Evolutionary conservation across 805 yeast genomes (phyloP), one percentile per base, ranked within the genome.

Genomic region (Nakazawaea ishiwadae): DNA sequence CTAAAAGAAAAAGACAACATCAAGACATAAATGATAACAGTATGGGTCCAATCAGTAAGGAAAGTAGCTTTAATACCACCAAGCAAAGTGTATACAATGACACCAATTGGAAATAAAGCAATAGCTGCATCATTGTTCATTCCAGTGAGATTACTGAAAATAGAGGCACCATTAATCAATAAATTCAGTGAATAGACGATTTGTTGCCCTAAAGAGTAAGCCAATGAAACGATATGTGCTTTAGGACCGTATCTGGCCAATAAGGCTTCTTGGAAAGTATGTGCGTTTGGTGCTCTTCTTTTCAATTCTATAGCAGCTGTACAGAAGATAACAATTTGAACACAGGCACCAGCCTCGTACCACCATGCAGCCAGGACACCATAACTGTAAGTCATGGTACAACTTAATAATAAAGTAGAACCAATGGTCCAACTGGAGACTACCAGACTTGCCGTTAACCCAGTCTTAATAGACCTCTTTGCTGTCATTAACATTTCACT

Each of bases 21-120:
- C 26, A 61, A 49, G 5, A 53, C 54, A 45, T 50, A 61, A 32
- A 64, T 60, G 30, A 64, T 60, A 21, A 62, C 65, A 8, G 63
- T 62, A 44, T 65, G 69, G 23, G 57, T 55, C 60, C 62, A 62
- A 47, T 65, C 69, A 6, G 69, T 60, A 27, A 65, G 50, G 46
- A 65, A 64, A 3, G 69, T 62, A 3, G 69, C 69, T 42, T 65
- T 65, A 39, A 65, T 58, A 33, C 69, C 71, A 23, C 71, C 69
- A 37, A 64, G 50, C n/a, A 62, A 49, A 1, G 69, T 63, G 47
- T 65, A 65, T 23, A 62, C 49, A 14, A 59, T 51, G 29, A 63
- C 68, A 31, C 65, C 65, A 12, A 64, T 40, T 1, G 68, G 69
- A 17, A 64, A 52, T 18, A 64, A 46, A 12, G 61, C 58, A 24